phyloP scores from a whole-genome alignment of 208 protist species.

The Lotmaria passim region DNA sequence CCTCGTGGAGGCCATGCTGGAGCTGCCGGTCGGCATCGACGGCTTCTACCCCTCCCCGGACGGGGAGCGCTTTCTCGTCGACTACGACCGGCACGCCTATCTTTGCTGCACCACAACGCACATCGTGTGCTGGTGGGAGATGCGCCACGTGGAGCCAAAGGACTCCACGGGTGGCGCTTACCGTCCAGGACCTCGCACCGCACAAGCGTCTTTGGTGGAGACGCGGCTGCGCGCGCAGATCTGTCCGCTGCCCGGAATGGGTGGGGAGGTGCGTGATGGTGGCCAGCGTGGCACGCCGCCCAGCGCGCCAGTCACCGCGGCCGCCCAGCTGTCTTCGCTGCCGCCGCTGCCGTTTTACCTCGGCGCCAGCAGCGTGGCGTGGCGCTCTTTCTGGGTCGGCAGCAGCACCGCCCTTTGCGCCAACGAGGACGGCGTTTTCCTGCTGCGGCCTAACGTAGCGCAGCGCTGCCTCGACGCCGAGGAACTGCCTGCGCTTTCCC shows the following conservation, averaged over 20 bases:
- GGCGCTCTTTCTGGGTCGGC: slow-evolving; percentile 55
- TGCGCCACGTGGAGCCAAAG: slow-evolving; percentile 21
- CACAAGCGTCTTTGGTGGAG: slow-evolving; percentile 21
- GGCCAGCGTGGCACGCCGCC: not conserved
- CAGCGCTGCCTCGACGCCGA: slow-evolving; percentile 19
- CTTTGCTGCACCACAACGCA: slow-evolving; percentile 38
- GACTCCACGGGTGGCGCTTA: not conserved
- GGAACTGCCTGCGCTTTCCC: slow-evolving; percentile 20
- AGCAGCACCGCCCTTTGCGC: slow-evolving; percentile 43
- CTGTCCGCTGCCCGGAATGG: slow-evolving; percentile 13
- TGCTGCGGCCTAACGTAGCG: slow-evolving; percentile 19
- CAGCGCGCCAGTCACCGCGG: not conserved
- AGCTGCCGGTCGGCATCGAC: slow-evolving; percentile 57
- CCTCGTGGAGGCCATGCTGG: slow-evolving; percentile 43
- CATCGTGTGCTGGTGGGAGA: slow-evolving; percentile 44
- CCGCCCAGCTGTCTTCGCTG: too few relatives aligned
- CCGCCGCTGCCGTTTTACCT: slow-evolving; percentile 34
- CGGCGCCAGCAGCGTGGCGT: slow-evolving; percentile 55
- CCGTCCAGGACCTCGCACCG: slow-evolving; percentile 4
- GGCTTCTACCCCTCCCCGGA: slow-evolving; percentile 61
- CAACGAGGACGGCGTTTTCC: slow-evolving; percentile 43
- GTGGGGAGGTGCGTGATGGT: not conserved
- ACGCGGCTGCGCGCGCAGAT: slow-evolving; percentile 36
- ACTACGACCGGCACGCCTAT: slow-evolving; percentile 47
- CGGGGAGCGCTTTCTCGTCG: slow-evolving; percentile 48